phyloP scores from a whole-genome alignment of 257 asterid species.

The Solanum chiquidenum region DNA sequence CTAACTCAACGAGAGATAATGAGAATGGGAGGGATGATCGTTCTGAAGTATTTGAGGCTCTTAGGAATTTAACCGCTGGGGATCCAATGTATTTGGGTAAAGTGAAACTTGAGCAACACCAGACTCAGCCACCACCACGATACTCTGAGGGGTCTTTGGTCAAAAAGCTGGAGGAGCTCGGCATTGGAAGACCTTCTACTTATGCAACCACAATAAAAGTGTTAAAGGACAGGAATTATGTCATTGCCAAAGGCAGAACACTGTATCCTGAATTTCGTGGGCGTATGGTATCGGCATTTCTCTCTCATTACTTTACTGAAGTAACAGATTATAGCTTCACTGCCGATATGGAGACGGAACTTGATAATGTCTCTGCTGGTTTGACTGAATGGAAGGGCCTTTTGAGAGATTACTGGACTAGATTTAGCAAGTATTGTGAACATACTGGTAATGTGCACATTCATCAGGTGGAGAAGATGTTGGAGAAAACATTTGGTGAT shows the following conservation, averaged over 20 bases:
- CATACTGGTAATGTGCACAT: constrained; percentile 50
- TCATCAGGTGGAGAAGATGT: constrained; percentile 89
- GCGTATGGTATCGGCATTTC: constrained; percentile 91
- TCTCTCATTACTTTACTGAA: constrained; percentile 75
- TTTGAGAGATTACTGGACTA: constrained; percentile 82
- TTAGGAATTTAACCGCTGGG: constrained; percentile 46
- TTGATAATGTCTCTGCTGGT: constrained; percentile 91
- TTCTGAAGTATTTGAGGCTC: constrained; percentile 29
- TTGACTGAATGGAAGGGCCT: constrained; percentile 97
- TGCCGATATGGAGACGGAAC: constrained; percentile 96
- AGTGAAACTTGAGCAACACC: constrained; percentile 53
- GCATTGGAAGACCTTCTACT: constrained; percentile 97
- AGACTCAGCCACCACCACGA: constrained; percentile 75
- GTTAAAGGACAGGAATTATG: constrained; percentile 75
- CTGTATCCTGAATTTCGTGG: constrained; percentile 88
- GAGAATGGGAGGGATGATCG: constrained; percentile 29
- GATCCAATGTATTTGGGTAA: constrained; percentile 40
- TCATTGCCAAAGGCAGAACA: constrained; percentile 47
- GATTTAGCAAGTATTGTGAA: constrained; percentile 81
- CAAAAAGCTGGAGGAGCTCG: constrained; percentile 91
- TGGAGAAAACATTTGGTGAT: constrained; percentile 69
- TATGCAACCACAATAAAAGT: constrained; percentile 83
- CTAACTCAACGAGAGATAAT: constrained; percentile 10
- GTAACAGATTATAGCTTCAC: constrained; percentile 92
- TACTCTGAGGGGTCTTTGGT: constrained; percentile 76